Percentiles rank a stretch among this genome's conserved stretches.
These are phyloP conservation scores for Ogataea paradorogensis DNA, from an alignment of 805 yeast genomes.

Conservation along the genomic window DNA sequence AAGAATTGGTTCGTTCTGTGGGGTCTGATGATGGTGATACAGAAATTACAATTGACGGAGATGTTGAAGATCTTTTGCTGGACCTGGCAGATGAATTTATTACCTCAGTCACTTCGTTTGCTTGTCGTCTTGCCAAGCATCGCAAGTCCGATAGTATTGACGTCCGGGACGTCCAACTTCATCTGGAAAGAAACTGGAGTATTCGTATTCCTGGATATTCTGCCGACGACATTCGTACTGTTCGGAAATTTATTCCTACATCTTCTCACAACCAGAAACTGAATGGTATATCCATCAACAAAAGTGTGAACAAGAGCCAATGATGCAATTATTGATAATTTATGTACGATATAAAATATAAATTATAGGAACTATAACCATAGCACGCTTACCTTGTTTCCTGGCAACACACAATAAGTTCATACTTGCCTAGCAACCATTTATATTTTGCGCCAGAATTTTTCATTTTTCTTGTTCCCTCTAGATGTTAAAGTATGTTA, in stretches of 20 bases:
- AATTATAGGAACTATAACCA: too few species aligned
- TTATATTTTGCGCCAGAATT: neutral
- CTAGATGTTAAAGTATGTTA: constrained; percentile 1
- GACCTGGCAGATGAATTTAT: constrained; percentile 97
- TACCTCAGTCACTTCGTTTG: constrained; percentile 84
- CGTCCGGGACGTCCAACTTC: constrained; percentile 85
- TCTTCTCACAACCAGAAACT: constrained; percentile 61
- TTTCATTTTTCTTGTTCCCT: neutral
- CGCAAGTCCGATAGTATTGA: constrained; percentile 85
- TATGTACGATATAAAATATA: too few species aligned
- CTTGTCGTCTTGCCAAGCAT: constrained; percentile 93
- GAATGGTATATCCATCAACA: constrained; percentile 63
- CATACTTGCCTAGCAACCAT: neutral
- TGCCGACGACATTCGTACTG: constrained; percentile 82
- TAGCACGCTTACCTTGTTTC: too few species aligned
- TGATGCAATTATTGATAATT: constrained; percentile 6
- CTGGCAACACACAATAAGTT: too few species aligned
- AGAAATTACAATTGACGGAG: constrained; percentile 89
- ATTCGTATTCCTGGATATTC: constrained; percentile 91
- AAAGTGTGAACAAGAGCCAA: constrained; percentile 52
- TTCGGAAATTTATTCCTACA: constrained; percentile 70
- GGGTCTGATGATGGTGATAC: constrained; percentile 90
- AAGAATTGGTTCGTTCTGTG: constrained; percentile 79
- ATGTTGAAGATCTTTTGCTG: constrained; percentile 84
- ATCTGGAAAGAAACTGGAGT: constrained; percentile 91